Percentiles rank a stretch among this genome's conserved stretches.
phyloP scores from a whole-genome alignment of 1,284 basidiomycete species.

The Cutaneotrichosporon dermatis region DNA sequence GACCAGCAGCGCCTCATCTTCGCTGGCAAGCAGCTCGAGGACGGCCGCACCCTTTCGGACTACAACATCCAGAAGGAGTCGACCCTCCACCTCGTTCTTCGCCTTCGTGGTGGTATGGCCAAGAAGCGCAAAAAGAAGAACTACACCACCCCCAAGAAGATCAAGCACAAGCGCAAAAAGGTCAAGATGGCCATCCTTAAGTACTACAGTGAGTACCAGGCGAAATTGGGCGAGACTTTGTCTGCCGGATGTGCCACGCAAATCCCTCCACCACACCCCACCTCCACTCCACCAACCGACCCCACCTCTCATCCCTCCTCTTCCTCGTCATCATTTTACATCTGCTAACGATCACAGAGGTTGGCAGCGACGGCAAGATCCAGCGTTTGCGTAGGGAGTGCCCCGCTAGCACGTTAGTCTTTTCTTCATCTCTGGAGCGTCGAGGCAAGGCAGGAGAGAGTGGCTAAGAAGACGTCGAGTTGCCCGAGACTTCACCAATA shows the following conservation, averaged over 20 bases:
- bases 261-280: too few species aligned
- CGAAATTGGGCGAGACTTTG: too few species aligned
- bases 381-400: slow-evolving; percentile 96
- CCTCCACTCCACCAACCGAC: too few species aligned
- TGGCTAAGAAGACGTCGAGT: too few species aligned
- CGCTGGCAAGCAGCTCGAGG: slow-evolving; percentile 96
- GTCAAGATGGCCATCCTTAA: slow-evolving; percentile 98
- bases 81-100: slow-evolving; percentile 91
- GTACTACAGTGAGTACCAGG: slow-evolving; percentile 66
- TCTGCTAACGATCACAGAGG: slow-evolving; percentile 60
- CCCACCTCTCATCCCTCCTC: too few species aligned
- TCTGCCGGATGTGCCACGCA: too few species aligned
- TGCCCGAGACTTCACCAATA: too few species aligned
- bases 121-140: slow-evolving; percentile 93
- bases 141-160: slow-evolving; percentile 90
- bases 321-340: too few species aligned
- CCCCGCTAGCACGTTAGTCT: slow-evolving; percentile 57
- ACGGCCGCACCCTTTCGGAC: slow-evolving; percentile 82
- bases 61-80: slow-evolving; percentile 97
- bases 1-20: slow-evolving; percentile 98
- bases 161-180: slow-evolving; percentile 69
- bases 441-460: too few species aligned
- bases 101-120: slow-evolving; percentile 76
- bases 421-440: too few species aligned
- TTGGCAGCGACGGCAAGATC: slow-evolving; percentile 98